These are phyloP conservation scores for Carex parvula DNA, from an alignment of 176 grass and related monocot species.

Conservation along the genomic window DNA sequence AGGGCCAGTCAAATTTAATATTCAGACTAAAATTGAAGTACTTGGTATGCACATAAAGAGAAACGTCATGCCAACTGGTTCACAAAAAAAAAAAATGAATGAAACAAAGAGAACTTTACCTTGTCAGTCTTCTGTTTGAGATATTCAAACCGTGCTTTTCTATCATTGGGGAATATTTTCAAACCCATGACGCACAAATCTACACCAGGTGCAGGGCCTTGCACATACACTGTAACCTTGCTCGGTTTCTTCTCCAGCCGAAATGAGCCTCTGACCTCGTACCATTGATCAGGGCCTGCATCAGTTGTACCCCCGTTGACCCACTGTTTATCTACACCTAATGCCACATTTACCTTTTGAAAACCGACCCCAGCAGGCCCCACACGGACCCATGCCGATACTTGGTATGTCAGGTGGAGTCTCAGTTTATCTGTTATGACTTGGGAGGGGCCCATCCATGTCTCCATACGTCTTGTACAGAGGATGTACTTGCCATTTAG, in stretches of 20 bases:
- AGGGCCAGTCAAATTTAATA: not conserved
- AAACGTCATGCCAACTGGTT: not conserved
- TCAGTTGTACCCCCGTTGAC: constrained; percentile 41
- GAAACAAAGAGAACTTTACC: constrained; percentile 10
- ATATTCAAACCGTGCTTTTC: constrained; percentile 32
- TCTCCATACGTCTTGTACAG: constrained; percentile 59
- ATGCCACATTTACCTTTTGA: constrained; percentile 82
- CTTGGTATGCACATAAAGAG: not conserved
- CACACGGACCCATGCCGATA: constrained; percentile 76
- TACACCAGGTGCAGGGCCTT: constrained; percentile 42
- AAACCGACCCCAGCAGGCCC: constrained; percentile 44
- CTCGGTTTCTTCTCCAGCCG: constrained; percentile 38
- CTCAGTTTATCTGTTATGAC: constrained; percentile 74
- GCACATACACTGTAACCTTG: constrained; percentile 46
- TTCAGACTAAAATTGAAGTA: not conserved
- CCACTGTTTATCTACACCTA: constrained; percentile 56
- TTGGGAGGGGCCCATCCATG: constrained; percentile 98
- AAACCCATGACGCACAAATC: constrained; percentile 42
- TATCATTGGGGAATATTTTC: constrained; percentile 38
- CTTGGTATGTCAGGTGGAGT: constrained; percentile 73
- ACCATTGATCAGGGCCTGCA: constrained; percentile 30
- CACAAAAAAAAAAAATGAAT: not conserved
- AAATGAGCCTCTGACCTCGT: constrained; percentile 40
- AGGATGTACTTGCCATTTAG: constrained; percentile 48
- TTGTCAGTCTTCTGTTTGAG: constrained; percentile 48